phyloP scores from a whole-genome alignment of 2,329 filamentous ascomycete species.

The Aspergillus jensenii region DNA sequence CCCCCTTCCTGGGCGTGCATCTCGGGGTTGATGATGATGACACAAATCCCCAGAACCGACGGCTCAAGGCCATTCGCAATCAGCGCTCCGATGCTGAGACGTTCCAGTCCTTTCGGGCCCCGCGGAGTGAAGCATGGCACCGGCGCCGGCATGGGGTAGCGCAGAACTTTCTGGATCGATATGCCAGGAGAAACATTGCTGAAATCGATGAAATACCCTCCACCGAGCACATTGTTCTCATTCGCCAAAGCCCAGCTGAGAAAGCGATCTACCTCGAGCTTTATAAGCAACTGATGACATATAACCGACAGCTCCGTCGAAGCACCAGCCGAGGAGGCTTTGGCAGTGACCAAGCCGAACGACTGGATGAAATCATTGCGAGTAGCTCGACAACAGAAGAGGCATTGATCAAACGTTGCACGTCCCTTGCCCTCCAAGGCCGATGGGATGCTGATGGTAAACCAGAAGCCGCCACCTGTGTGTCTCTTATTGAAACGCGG shows the following conservation, averaged over 20 bases:
- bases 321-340: conserved; percentile 24
- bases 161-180: conserved; percentile 56
- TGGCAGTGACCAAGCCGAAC: conserved; percentile 31
- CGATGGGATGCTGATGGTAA: conserved; percentile 25
- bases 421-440: conserved; percentile 34
- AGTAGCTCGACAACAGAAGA: conserved; percentile 51
- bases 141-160: conserved; percentile 51
- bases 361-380: conserved; percentile 49
- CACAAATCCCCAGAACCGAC: conserved; percentile 45
- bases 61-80: conserved; percentile 36
- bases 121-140: conserved; percentile 54
- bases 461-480: conserved; percentile 31
- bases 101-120: conserved; percentile 54
- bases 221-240: conserved; percentile 44
- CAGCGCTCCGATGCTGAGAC: conserved; percentile 48
- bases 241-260: conserved; percentile 50
- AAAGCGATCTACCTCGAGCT: conserved; percentile 56
- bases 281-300: conserved; percentile 53
- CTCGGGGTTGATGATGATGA: conserved; percentile 57
- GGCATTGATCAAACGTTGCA: conserved; percentile 52
- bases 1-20: conserved; percentile 54
- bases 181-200: conserved; percentile 50
- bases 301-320: conserved; percentile 46
- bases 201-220: conserved; percentile 48
- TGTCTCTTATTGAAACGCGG: conserved; percentile 29